Base-by-base conservation (phyloP, 352 stramenopile species). In the Globisporangium camurandrum region DNA sequence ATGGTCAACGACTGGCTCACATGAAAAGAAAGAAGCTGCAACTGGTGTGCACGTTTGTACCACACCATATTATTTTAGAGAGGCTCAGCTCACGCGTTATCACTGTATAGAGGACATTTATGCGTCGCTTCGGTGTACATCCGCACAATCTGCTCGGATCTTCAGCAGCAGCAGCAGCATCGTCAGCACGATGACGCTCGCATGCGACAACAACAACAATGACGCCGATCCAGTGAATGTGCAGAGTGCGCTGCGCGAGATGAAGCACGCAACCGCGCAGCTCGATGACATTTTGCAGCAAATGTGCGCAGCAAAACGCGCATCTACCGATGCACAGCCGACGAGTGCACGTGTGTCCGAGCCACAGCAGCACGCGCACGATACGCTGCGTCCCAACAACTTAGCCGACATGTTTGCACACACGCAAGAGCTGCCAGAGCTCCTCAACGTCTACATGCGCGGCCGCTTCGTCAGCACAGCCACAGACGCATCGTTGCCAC, bases 231-330 rank as follows among this genome's bases (percentile, higher is more conserved):
- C 10, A 7, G 14, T 53, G 8, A 37, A 53, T 24, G 45, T 30
- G 2, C 28, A 33, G 9, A 23, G 28, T 38, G 52, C 37, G 24
- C 39, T 75, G 11, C 27, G 44, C 30, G 46, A 30, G n/a, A 75
- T 75, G 66, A 56, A 57, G 49, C 41, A 59, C 42, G 60, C 56
- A 8, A 59, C 66, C 4, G 19, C 40, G 33, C 49, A 61, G 3
- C 56, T 84, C 26, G 72, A 86, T 41, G 60, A 53, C n/a, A 79
- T 86, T 34, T 59, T 86, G 3, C 63, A 84, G 49, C 42, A 47
- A 8, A 38, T 82, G 44, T 79, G 70, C 37, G 51, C 57, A 4
- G 56, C 37, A 24, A 47, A 41, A 20, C 34, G 14, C 49, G 0
- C 48, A 22, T 53, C 3, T 41, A 42, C 33, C 1, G 33, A 39